Evolutionary conservation across 805 yeast species (phyloP).

Genomic region (Hanseniaspora mollemarum): DNA sequence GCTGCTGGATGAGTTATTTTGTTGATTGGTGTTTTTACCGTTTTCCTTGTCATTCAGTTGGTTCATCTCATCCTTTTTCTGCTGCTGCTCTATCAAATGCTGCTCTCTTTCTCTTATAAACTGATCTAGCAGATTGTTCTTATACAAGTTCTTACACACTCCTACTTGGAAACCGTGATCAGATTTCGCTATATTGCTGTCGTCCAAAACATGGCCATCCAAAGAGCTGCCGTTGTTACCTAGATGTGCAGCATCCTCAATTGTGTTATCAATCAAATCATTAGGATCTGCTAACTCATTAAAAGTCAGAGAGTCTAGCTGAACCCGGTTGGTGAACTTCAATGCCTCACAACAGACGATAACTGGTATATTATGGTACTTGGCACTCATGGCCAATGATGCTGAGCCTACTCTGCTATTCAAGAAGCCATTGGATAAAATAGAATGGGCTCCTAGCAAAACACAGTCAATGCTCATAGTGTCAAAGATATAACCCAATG

Average conservation of each 20-base stretch:
- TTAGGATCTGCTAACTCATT: conserved; percentile 81
- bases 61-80: conserved; percentile 24
- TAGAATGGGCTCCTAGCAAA: conserved; percentile 91
- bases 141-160: conserved; percentile 19
- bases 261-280: conserved; percentile 49
- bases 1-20: background rate
- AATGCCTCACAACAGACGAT: conserved; percentile 90
- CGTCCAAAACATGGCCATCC: conserved; percentile 11
- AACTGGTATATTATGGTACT: conserved; percentile 81
- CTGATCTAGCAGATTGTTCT: conserved; percentile 54
- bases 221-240: background rate
- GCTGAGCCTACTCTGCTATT: conserved; percentile 94
- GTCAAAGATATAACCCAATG: conserved; percentile 59
- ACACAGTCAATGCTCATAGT: conserved; percentile 75
- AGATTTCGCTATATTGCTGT: background rate
- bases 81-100: conserved; percentile 18
- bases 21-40: conserved; percentile 23
- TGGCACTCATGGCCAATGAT: conserved; percentile 80
- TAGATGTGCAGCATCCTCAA: conserved; percentile 29
- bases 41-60: conserved; percentile 23
- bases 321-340: conserved; percentile 90
- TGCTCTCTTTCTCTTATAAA: conserved; percentile 35
- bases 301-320: conserved; percentile 86
- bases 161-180: conserved; percentile 1
- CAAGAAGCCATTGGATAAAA: conserved; percentile 86